Conservation (phyloP, 768 basidiomycete genomes). For the Scleroderma bovista region DNA sequence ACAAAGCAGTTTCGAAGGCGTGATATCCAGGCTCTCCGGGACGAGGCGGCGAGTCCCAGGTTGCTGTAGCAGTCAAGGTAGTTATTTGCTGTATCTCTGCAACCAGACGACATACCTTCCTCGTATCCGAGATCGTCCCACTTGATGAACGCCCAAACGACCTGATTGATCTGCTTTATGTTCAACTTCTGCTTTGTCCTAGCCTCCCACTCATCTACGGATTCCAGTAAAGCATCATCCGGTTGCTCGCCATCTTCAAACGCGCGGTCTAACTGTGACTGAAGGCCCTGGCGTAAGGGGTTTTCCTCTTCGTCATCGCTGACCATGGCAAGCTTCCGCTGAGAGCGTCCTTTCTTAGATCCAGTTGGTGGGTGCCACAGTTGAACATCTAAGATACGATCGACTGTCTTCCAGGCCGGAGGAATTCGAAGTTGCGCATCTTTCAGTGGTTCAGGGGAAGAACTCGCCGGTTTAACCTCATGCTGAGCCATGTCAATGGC, state of each 20-base stretch:
- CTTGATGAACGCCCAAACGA: slow-evolving; percentile 85
- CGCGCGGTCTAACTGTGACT: slow-evolving; percentile 31
- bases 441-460: slow-evolving; percentile 38
- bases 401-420: slow-evolving; percentile 79
- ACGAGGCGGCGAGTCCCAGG: slow-evolving; percentile 87
- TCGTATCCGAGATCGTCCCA: slow-evolving; percentile 95
- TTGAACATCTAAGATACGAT: slow-evolving; percentile 81
- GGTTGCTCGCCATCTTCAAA: slow-evolving; percentile 65
- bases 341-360: slow-evolving; percentile 12
- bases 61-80: slow-evolving; percentile 43
- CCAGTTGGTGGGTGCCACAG: slow-evolving; percentile 47
- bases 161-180: slow-evolving; percentile 48
- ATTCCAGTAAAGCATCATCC: slow-evolving; percentile 45
- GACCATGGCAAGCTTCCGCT: slow-evolving; percentile 10
- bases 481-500: background rate
- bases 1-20: slow-evolving; percentile 65
- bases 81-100: no score
- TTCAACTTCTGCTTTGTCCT: slow-evolving; percentile 38
- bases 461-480: slow-evolving; percentile 22
- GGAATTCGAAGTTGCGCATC: slow-evolving; percentile 78
- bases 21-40: slow-evolving; percentile 49
- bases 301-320: slow-evolving; percentile 27
- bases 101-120: slow-evolving; percentile 51
- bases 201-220: slow-evolving; percentile 48
- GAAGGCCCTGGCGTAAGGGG: slow-evolving; percentile 10